Percentiles rank a stretch among this genome's conserved stretches.
phyloP scores from a whole-genome alignment of 208 protist genomes.

The Vickermania spadyakhi region DNA sequence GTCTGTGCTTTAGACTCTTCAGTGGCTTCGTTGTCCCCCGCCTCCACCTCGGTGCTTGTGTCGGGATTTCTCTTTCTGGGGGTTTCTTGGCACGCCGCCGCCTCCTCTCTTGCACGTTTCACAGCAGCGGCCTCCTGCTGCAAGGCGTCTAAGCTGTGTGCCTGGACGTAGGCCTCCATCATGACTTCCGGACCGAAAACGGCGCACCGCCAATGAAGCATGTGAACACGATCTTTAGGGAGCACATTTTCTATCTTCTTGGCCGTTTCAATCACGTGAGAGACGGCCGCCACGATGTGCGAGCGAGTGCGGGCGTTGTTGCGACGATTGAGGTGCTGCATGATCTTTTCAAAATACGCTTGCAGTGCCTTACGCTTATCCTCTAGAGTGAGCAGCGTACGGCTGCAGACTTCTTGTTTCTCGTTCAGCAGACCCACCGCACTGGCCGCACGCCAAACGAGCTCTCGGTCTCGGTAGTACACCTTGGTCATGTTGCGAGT shows the following conservation, averaged over 20 bases:
- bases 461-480: background rate
- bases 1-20: too few relatives aligned
- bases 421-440: background rate
- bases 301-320: background rate
- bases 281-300: background rate
- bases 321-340: background rate
- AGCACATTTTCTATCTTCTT: background rate
- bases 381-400: background rate
- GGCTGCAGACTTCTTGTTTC: background rate
- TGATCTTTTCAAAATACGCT: background rate
- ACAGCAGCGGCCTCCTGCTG: too few relatives aligned
- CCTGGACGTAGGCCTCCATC: background rate
- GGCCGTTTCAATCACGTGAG: background rate
- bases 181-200: background rate
- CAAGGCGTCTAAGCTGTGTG: background rate
- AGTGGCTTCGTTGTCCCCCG: too few relatives aligned
- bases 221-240: background rate
- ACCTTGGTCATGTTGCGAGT: background rate
- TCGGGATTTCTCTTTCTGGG: too few relatives aligned
- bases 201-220: background rate
- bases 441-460: background rate
- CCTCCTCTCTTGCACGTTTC: too few relatives aligned
- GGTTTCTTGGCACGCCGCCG: too few relatives aligned
- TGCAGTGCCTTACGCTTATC: background rate
- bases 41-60: too few relatives aligned